Conservation (phyloP, 1,139 yeast genomes). For the Yamadazyma dushanensis region DNA sequence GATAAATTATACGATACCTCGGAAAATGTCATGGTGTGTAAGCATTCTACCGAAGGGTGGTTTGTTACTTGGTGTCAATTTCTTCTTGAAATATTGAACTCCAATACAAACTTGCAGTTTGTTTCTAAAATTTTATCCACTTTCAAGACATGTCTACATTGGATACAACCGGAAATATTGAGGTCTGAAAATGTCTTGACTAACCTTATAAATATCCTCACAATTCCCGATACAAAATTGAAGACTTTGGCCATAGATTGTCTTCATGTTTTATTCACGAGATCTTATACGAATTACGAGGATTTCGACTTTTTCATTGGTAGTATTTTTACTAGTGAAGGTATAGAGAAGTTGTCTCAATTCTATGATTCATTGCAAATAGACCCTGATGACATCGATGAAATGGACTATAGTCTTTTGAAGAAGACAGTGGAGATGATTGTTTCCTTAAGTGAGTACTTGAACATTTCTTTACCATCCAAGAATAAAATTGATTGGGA, state of each 20-base stretch:
- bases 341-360: slow-evolving; percentile 62
- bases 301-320: slow-evolving; percentile 84
- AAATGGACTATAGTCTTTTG: slow-evolving; percentile 69
- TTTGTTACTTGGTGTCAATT: slow-evolving; percentile 71
- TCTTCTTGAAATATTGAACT: slow-evolving; percentile 53
- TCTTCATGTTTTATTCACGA: slow-evolving; percentile 81
- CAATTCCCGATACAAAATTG: slow-evolving; percentile 61
- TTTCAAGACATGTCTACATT: slow-evolving; percentile 83
- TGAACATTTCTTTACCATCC: slow-evolving; percentile 44
- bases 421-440: slow-evolving; percentile 94
- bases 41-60: slow-evolving; percentile 82
- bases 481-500: slow-evolving; percentile 47
- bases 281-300: slow-evolving; percentile 66
- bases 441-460: slow-evolving; percentile 81
- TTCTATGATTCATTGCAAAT: slow-evolving; percentile 65
- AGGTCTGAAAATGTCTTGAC: slow-evolving; percentile 66
- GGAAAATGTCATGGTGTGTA: slow-evolving; percentile 58
- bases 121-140: slow-evolving; percentile 76
- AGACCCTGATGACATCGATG: slow-evolving; percentile 79
- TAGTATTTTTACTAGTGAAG: slow-evolving; percentile 70
- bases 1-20: slow-evolving; percentile 71
- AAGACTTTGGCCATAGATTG: slow-evolving; percentile 89
- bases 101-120: slow-evolving; percentile 43
- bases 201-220: slow-evolving; percentile 61
- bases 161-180: slow-evolving; percentile 82